Percentiles rank a stretch among this genome's conserved stretches.
Evolutionary conservation across 2,329 filamentous ascomycete species (phyloP).

Genomic region (Cercospora brassicicola): DNA sequence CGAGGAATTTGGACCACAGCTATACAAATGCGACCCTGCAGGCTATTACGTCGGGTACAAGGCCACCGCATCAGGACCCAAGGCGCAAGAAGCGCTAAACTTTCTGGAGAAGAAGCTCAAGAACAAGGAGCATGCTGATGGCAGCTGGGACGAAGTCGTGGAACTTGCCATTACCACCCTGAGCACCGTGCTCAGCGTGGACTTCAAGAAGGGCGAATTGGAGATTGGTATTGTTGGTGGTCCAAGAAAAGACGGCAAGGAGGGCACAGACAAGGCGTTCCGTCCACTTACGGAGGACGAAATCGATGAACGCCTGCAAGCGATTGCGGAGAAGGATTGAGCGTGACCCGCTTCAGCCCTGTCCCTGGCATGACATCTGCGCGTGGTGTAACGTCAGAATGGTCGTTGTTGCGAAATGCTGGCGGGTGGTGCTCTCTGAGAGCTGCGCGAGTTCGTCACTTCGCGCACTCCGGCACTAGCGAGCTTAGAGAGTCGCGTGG

Average conservation of each 20-base stretch:
- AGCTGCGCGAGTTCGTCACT: conserved; percentile 5
- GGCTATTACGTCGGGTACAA: conserved; percentile 99
- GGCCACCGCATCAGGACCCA: conserved; percentile 92
- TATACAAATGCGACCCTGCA: conserved; percentile 98
- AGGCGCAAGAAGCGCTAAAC: conserved; percentile 98
- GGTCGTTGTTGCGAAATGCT: not conserved
- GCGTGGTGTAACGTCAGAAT: conserved; percentile 7
- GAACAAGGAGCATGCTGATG: conserved; percentile 93
- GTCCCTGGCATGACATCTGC: conserved; percentile 19
- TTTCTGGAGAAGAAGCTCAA: conserved; percentile 99
- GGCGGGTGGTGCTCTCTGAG: not conserved
- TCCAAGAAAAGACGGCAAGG: conserved; percentile 75
- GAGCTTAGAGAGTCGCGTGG: not conserved
- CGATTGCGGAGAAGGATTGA: conserved; percentile 98
- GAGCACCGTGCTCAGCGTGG: conserved; percentile 94
- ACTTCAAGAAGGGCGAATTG: conserved; percentile 99
- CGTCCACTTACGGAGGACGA: conserved; percentile 91
- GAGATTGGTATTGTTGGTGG: conserved; percentile 97
- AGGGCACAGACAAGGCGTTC: conserved; percentile 77
- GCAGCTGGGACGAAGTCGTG: conserved; percentile 94
- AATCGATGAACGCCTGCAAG: conserved; percentile 96
- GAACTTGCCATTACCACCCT: conserved; percentile 93
- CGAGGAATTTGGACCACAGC: conserved; percentile 84
- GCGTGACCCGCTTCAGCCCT: conserved; percentile 6
- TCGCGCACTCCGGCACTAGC: conserved; percentile 7